Conservation (phyloP, 441 rosid species). For the Omphalea diandra region DNA sequence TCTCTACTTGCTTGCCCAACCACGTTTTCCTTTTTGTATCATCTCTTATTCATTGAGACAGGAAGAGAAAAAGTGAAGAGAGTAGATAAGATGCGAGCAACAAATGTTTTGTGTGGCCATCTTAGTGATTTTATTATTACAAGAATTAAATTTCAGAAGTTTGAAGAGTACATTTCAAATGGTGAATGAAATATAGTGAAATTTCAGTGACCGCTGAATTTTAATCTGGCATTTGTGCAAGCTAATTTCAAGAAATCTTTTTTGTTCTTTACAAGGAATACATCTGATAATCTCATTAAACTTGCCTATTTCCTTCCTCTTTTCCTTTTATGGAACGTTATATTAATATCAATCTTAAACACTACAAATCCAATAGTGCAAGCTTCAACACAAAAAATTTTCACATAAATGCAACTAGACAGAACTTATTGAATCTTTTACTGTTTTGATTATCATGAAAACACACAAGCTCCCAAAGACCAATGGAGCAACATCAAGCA, state of each 20-base stretch:
- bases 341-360: background rate
- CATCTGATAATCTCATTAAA: background rate
- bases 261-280: background rate
- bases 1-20: no score
- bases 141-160: no score
- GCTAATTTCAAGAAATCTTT: background rate
- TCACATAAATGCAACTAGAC: background rate
- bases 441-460: background rate
- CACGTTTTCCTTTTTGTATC: no score
- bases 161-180: no score
- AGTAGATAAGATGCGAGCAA: no score
- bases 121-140: no score
- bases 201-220: no score
- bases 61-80: no score
- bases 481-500: background rate
- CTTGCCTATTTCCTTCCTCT: background rate
- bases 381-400: background rate
- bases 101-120: no score
- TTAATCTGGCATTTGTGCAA: background rate
- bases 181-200: no score
- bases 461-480: no score
- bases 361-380: background rate
- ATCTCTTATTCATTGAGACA: no score
- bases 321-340: background rate
- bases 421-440: background rate